Conservation (phyloP, 768 basidiomycete species). For the Rhodosporidiobolus odoratus region DNA sequence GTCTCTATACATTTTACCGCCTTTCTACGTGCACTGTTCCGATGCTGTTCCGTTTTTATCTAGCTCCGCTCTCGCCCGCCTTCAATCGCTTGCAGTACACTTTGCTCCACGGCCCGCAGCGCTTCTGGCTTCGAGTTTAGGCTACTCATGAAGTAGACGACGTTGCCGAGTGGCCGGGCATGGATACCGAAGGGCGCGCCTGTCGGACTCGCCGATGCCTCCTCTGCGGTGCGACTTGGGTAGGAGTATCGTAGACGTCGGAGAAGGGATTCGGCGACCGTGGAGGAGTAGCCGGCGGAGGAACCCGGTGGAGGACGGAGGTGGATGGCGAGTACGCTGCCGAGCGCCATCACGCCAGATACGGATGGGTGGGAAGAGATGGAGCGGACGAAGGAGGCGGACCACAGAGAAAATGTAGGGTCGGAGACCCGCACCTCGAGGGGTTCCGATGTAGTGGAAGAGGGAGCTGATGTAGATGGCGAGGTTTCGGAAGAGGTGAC, state of each 20-base stretch:
- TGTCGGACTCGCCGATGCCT: conserved; percentile 51
- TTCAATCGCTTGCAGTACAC: conserved; percentile 11
- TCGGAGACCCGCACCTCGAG: no score
- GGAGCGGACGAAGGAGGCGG: conserved; percentile 16
- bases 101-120: conserved; percentile 35
- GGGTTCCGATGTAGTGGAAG: not conserved
- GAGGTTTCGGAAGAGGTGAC: not conserved
- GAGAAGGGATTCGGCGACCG: conserved; percentile 62
- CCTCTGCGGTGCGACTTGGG: conserved; percentile 25
- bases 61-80: not conserved
- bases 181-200: conserved; percentile 60
- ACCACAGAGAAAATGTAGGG: conserved; percentile 28
- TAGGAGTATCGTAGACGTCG: conserved; percentile 51
- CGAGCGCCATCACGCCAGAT: conserved; percentile 20
- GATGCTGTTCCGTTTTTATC: not conserved
- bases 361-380: conserved; percentile 19
- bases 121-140: conserved; percentile 57
- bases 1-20: not conserved
- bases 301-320: conserved; percentile 6
- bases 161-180: conserved; percentile 79
- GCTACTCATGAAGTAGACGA: conserved; percentile 88
- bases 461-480: not conserved
- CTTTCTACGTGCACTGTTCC: not conserved
- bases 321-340: conserved; percentile 32
- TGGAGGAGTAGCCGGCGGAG: conserved; percentile 52